A percentile compares a stretch with the other conserved stretches of the same genome.
Evolutionary conservation across 305 asterid species (phyloP).

Genomic region (Nicotiana rustica): DNA sequence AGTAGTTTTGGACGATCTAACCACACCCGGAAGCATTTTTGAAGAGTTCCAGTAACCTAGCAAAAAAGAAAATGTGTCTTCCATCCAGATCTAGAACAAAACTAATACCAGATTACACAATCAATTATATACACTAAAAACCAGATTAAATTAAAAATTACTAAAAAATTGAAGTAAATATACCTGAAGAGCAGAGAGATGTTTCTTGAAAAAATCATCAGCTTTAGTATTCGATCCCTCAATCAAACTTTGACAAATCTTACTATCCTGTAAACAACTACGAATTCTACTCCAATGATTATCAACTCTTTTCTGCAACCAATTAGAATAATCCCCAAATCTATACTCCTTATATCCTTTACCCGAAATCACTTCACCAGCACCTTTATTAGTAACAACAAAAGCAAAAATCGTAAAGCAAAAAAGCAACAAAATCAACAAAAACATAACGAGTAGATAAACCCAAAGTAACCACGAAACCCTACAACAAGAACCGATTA

Average conservation of each 20-base stretch:
- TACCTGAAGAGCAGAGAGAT: slow-evolving; percentile 88
- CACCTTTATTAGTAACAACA: slow-evolving; percentile 91
- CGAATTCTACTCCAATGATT: slow-evolving; percentile 65
- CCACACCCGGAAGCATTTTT: too few species aligned
- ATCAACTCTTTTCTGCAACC: slow-evolving; percentile 90
- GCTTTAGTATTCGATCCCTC: slow-evolving; percentile 51
- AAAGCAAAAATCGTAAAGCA: slow-evolving; percentile 92
- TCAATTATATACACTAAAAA: not conserved
- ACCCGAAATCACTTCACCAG: slow-evolving; percentile 63
- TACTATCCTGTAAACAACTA: slow-evolving; percentile 79
- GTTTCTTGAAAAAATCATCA: slow-evolving; percentile 50
- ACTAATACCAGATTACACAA: too few species aligned
- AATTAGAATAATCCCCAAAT: slow-evolving; percentile 83
- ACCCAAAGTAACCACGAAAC: slow-evolving; percentile 91
- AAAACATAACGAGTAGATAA: slow-evolving; percentile 80
- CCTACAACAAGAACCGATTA: slow-evolving; percentile 83
- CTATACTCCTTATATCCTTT: slow-evolving; percentile 84
- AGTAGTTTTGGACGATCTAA: too few species aligned
- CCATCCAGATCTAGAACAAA: too few species aligned
- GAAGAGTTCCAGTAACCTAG: too few species aligned
- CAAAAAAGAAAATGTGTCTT: too few species aligned
- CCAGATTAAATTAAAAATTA: not conserved
- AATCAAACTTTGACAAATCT: slow-evolving; percentile 66
- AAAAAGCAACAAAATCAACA: slow-evolving; percentile 67
- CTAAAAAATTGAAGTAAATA: not conserved